A percentile compares a stretch with the other conserved stretches of the same genome.
Conservation (phyloP, 106 monocot genomes). For the Dendrobium huoshanense region DNA sequence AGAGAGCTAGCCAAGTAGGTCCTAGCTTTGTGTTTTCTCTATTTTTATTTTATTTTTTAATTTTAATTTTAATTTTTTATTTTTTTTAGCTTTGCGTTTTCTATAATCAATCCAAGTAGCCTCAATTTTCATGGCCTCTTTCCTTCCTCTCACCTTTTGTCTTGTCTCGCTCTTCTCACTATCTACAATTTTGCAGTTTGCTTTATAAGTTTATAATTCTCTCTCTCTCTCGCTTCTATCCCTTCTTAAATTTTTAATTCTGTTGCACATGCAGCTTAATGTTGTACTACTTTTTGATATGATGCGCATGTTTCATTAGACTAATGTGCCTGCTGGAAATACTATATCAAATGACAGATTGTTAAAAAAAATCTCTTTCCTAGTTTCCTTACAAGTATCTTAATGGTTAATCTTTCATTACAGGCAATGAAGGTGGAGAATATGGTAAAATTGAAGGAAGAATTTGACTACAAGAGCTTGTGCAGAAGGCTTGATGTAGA, state of each 20-base stretch:
- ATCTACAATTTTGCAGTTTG: too few relatives aligned
- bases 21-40: too few relatives aligned
- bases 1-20: too few relatives aligned
- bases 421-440: constrained; percentile 99
- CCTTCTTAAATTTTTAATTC: not conserved
- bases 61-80: too few relatives aligned
- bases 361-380: not conserved
- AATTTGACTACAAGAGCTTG: constrained; percentile 98
- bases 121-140: too few relatives aligned
- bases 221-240: not conserved
- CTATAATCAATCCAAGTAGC: too few relatives aligned
- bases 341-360: not conserved
- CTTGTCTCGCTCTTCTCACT: too few relatives aligned
- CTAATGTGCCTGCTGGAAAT: not conserved
- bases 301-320: not conserved
- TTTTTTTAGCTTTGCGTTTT: too few relatives aligned
- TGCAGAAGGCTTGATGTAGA: constrained; percentile 93
- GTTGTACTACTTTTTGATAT: not conserved
- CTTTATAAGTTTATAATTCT: too few relatives aligned
- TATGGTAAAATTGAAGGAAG: constrained; percentile 98
- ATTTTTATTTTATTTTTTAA: too few relatives aligned
- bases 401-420: constrained; percentile 2
- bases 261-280: not conserved
- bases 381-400: not conserved
- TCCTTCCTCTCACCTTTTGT: too few relatives aligned